These are phyloP conservation scores for Beta vulgaris DNA, from an alignment of 148 eudicot genomes.

Conservation along the genomic window DNA sequence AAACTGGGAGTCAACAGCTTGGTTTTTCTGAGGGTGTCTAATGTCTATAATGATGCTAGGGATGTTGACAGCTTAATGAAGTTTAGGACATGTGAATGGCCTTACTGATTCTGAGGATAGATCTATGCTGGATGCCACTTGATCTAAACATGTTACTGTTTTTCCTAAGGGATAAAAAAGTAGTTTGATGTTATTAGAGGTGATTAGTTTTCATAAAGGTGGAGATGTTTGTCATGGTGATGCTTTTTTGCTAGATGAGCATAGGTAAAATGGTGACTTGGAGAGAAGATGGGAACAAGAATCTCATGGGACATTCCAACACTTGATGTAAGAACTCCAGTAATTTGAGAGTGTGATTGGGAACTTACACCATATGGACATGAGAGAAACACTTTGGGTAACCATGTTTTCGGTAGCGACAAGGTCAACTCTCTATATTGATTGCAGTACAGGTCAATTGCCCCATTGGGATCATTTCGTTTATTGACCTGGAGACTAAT, in stretches of 20 bases:
- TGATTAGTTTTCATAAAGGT: not conserved
- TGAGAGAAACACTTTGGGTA: no score
- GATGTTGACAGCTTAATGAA: not conserved
- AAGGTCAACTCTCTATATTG: no score
- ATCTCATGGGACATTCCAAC: not conserved
- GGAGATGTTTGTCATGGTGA: not conserved
- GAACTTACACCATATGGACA: no score
- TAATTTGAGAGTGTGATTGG: not conserved
- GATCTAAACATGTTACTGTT: not conserved
- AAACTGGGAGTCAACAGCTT: no score
- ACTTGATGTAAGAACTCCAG: not conserved
- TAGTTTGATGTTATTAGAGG: not conserved
- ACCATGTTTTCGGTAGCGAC: no score
- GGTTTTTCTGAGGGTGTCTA: no score
- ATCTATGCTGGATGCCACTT: not conserved
- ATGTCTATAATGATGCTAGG: not conserved
- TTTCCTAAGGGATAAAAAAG: not conserved
- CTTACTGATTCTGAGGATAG: not conserved
- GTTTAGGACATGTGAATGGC: not conserved
- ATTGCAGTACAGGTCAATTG: no score
- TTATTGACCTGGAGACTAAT: no score
- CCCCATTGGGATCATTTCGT: no score
- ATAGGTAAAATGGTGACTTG: not conserved
- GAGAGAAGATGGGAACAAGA: not conserved
- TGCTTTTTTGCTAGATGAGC: not conserved